These are phyloP conservation scores for Penicillium coprophilum DNA, from an alignment of 495 filamentous ascomycete species.

Conservation along the genomic window DNA sequence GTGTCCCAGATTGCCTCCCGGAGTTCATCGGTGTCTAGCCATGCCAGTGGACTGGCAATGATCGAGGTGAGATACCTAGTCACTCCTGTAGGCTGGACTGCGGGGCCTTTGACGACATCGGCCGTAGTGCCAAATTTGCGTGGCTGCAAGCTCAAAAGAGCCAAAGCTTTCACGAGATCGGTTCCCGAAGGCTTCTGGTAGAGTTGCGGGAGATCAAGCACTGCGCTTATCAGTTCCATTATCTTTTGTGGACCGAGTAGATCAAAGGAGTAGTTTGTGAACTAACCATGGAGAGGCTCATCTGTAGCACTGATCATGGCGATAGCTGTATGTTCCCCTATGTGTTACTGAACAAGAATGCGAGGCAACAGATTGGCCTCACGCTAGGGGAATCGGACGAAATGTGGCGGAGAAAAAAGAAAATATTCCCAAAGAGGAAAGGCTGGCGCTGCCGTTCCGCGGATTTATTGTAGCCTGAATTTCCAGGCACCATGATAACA, in stretches of 20 bases:
- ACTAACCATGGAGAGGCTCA: conserved; percentile 48
- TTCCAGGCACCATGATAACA: conserved; percentile 7
- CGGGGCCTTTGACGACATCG: conserved; percentile 32
- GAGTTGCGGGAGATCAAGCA: conserved; percentile 55
- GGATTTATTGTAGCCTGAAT: conserved; percentile 22
- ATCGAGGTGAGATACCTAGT: conserved; percentile 71
- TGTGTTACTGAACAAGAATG: background rate
- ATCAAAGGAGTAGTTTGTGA: conserved; percentile 6
- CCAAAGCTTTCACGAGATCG: conserved; percentile 45
- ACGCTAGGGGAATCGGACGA: conserved; percentile 7
- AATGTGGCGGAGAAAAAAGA: conserved; percentile 32
- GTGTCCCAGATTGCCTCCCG: conserved; percentile 76
- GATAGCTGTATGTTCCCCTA: background rate
- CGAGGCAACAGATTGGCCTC: background rate
- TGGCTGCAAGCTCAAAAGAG: conserved; percentile 46
- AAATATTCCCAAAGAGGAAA: conserved; percentile 47
- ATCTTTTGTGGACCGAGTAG: conserved; percentile 20
- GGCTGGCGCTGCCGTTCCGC: conserved; percentile 35
- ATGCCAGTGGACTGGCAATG: conserved; percentile 68
- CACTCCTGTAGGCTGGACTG: conserved; percentile 41
- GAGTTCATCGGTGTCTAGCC: conserved; percentile 70
- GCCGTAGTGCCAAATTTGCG: conserved; percentile 33
- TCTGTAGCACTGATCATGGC: conserved; percentile 45
- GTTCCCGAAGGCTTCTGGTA: conserved; percentile 50
- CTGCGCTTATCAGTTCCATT: conserved; percentile 48